Percentiles rank a stretch among this genome's conserved stretches.
Evolutionary conservation across 2,329 filamentous ascomycete genomes (phyloP).

Genomic region (Rosellinia necatrix): DNA sequence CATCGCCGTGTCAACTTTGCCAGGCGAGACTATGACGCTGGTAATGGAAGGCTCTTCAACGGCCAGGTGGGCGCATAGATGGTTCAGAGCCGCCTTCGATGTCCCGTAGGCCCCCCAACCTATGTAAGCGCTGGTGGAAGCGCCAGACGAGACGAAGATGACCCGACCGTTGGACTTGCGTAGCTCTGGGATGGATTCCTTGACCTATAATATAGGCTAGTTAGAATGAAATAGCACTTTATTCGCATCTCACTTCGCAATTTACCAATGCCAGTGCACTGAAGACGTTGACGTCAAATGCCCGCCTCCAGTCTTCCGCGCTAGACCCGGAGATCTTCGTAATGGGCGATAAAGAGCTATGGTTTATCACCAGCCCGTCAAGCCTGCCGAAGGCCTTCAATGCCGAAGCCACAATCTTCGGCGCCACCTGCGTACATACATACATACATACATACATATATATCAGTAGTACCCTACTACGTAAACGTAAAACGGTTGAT

Average conservation of each 20-base stretch:
- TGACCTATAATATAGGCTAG: slow-evolving; percentile 59
- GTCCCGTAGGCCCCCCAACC: slow-evolving; percentile 84
- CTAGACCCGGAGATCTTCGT: slow-evolving; percentile 69
- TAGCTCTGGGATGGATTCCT: slow-evolving; percentile 71
- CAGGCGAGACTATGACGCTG: slow-evolving; percentile 74
- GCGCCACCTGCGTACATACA: slow-evolving; percentile 53
- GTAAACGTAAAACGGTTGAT: too few species aligned
- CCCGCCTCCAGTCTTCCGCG: slow-evolving; percentile 73
- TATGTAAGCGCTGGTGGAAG: slow-evolving; percentile 66
- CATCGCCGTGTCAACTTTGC: slow-evolving; percentile 88
- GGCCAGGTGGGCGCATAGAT: slow-evolving; percentile 72
- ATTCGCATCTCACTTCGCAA: neutral
- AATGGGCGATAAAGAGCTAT: slow-evolving; percentile 80
- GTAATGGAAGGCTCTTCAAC: slow-evolving; percentile 78
- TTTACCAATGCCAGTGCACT: slow-evolving; percentile 77
- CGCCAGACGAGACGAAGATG: slow-evolving; percentile 80
- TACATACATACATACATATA: too few species aligned
- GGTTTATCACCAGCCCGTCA: slow-evolving; percentile 86
- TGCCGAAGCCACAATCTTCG: slow-evolving; percentile 68
- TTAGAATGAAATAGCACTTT: slow-evolving; percentile 30
- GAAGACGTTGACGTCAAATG: slow-evolving; percentile 87
- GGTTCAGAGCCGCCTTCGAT: slow-evolving; percentile 82
- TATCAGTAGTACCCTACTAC: too few species aligned
- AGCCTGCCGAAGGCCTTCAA: slow-evolving; percentile 70
- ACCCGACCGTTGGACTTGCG: slow-evolving; percentile 72